These are phyloP conservation scores for Zalerion maritima DNA, from an alignment of 495 filamentous ascomycete species.

Conservation along the genomic window DNA sequence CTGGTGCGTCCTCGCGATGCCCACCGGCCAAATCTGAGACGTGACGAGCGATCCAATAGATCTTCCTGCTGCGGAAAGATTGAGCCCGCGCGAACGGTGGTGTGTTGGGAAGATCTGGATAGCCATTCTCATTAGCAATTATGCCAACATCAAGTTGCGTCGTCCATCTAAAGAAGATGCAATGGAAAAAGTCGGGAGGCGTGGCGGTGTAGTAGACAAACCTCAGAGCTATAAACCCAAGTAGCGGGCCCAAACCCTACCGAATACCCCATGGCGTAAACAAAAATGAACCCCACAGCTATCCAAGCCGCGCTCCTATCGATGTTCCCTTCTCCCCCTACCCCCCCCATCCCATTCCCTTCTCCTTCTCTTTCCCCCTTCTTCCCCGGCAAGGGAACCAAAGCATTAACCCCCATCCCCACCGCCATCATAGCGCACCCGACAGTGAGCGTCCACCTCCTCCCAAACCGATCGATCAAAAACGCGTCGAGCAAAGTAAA, in stretches of 20 bases:
- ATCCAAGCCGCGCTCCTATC: no score
- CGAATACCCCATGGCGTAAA: conserved; percentile 41
- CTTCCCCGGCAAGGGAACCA: no score
- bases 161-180: no score
- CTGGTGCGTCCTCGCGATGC: conserved; percentile 34
- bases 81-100: conserved; percentile 35
- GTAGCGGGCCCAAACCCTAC: conserved; percentile 41
- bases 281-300: conserved; percentile 43
- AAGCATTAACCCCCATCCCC: conserved; percentile 26
- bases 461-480: conserved; percentile 32
- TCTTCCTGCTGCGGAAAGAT: conserved; percentile 33
- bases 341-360: no score
- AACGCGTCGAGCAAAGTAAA: conserved; percentile 34
- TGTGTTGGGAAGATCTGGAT: conserved; percentile 40
- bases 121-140: no score
- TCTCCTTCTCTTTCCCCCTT: no score
- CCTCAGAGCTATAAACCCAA: conserved; percentile 46
- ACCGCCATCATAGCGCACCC: conserved; percentile 32
- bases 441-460: conserved; percentile 25
- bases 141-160: no score
- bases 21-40: conserved; percentile 37
- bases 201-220: conserved; percentile 9
- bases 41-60: conserved; percentile 36
- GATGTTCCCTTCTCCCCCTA: no score
- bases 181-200: no score